Evolutionary conservation across 768 basidiomycete genomes (phyloP).

Genomic region (Leccinum subgranulosum): DNA sequence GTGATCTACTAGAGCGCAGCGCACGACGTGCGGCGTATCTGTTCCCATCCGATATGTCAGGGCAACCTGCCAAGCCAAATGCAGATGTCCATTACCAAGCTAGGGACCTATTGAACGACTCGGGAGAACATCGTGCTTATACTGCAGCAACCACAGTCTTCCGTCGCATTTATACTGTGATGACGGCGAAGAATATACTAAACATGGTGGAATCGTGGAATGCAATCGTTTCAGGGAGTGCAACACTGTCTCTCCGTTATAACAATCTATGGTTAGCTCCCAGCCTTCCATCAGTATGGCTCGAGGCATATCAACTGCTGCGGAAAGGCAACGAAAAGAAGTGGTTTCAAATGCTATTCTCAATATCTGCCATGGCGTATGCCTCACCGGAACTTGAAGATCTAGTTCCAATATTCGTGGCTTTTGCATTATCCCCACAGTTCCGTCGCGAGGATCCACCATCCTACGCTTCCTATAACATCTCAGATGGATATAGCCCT

Average conservation of each 20-base stretch:
- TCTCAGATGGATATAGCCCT: slow-evolving; percentile 8
- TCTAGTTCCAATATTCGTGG: slow-evolving; percentile 11
- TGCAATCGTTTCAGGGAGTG: not conserved
- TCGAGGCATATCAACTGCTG: slow-evolving; percentile 26
- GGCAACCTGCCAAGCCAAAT: not conserved
- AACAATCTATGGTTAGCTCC: slow-evolving; percentile 23
- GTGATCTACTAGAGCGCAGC: slow-evolving; percentile 14
- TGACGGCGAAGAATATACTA: not conserved
- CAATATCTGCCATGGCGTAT: not conserved
- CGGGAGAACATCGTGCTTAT: slow-evolving; percentile 6
- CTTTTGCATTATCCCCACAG: slow-evolving; percentile 23
- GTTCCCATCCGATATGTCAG: slow-evolving; percentile 6
- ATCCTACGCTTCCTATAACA: slow-evolving; percentile 2
- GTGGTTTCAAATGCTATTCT: not conserved
- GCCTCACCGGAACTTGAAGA: not conserved
- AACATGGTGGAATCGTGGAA: not conserved
- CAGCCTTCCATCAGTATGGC: slow-evolving; percentile 16
- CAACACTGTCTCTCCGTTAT: slow-evolving; percentile 13
- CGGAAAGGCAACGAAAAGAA: slow-evolving; percentile 1
- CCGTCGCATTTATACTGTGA: not conserved
- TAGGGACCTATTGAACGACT: slow-evolving; percentile 1
- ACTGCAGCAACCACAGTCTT: slow-evolving; percentile 2
- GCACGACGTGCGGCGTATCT: slow-evolving; percentile 8
- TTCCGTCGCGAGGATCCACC: slow-evolving; percentile 12
- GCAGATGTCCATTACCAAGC: slow-evolving; percentile 7